A percentile compares a stretch with the other conserved stretches of the same genome.
phyloP scores from a whole-genome alignment of 2,329 filamentous ascomycete species.

The Trichophyton schoenleinii region DNA sequence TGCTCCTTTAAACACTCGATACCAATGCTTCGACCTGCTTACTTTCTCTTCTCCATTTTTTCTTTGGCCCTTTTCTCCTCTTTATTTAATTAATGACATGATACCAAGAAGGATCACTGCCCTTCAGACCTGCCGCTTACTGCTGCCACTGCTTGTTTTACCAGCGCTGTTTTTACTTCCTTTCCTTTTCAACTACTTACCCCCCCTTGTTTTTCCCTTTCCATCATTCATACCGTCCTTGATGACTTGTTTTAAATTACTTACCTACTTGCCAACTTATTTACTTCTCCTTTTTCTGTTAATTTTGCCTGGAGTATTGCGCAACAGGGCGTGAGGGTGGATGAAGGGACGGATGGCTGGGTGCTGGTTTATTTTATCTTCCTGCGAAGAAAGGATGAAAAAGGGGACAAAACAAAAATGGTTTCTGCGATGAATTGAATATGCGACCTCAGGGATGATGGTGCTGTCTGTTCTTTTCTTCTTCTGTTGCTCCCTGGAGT shows the following conservation, averaged over 20 bases:
- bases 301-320: not conserved
- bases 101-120: not conserved
- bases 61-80: not conserved
- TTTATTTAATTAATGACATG: not conserved
- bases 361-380: not conserved
- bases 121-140: not conserved
- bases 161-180: not conserved
- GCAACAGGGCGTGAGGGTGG: not conserved
- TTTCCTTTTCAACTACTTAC: not conserved
- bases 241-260: too few species aligned
- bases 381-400: not conserved
- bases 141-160: not conserved
- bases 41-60: not conserved
- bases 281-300: not conserved
- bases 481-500: not conserved
- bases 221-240: too few species aligned
- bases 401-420: not conserved
- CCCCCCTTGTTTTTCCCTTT: too few species aligned
- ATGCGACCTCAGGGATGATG: not conserved
- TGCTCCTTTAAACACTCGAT: not conserved
- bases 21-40: not conserved
- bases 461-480: not conserved
- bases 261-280: too few species aligned
- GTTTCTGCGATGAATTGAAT: not conserved
- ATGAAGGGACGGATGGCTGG: not conserved